Conservation (phyloP, 352 stramenopile genomes). For the Phytophthora sp. region DNA sequence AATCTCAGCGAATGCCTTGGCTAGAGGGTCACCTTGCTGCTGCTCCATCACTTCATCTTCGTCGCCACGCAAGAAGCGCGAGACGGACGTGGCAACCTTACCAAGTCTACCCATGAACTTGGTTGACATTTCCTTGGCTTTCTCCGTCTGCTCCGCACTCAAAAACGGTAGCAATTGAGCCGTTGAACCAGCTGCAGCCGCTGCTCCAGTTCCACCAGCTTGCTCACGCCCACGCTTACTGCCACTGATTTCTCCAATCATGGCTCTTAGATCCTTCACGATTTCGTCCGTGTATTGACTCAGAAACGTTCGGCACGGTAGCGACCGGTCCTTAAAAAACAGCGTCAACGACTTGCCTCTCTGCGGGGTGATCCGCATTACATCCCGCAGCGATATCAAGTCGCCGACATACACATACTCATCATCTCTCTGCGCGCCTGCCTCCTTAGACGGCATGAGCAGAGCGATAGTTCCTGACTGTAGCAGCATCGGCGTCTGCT, state of each 20-base stretch:
- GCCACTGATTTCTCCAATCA: conserved; percentile 51
- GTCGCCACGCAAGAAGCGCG: conserved; percentile 67
- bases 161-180: conserved; percentile 72
- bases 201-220: conserved; percentile 4
- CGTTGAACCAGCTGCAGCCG: conserved; percentile 17
- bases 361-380: conserved; percentile 80
- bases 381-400: conserved; percentile 66
- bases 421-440: conserved; percentile 22
- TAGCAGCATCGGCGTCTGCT: conserved; percentile 66
- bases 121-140: conserved; percentile 81
- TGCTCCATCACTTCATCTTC: conserved; percentile 52
- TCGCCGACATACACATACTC: conserved; percentile 69
- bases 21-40: conserved; percentile 40
- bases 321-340: conserved; percentile 73
- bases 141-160: conserved; percentile 71
- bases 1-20: conserved; percentile 55
- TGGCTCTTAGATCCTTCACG: conserved; percentile 62
- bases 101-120: conserved; percentile 81
- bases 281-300: conserved; percentile 77
- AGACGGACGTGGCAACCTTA: conserved; percentile 68
- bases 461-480: conserved; percentile 74
- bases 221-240: conserved; percentile 51
- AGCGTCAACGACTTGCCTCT: conserved; percentile 78
- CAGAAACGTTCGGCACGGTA: conserved; percentile 74
- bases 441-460: conserved; percentile 36